Evolutionary conservation across 768 basidiomycete species (phyloP), one percentile per base, ranked within the genome.

Genomic region (Rhodocollybia butyracea): DNA sequence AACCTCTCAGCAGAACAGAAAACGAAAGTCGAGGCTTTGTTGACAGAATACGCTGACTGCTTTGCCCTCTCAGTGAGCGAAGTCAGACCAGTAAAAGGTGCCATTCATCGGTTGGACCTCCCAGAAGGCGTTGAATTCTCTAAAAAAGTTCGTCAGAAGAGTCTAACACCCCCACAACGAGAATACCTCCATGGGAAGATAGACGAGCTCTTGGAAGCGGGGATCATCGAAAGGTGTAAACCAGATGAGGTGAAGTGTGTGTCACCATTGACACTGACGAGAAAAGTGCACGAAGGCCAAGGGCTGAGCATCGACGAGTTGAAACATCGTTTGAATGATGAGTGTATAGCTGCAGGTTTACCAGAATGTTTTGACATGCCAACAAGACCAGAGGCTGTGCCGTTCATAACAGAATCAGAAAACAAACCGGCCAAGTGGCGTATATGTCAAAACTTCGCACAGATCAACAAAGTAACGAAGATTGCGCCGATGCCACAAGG

Each of bases 51-150:
- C 48, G 72, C 76, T 0, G 74, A 78, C 56, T 60, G 66, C 26
- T 80, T 76, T 53, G 73, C 74, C 5, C 58, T 77, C 1, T 67
- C 70, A 0, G 58, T 77, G 7, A 64, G 66, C 22, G 74, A 80
- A 55, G 76, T 79, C 2, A 47, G 42, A 1, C 57, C 61, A 0
- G 68, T 77, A 0, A 41, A 62, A 7, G 70, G 66, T 1, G 68
- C 66, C 3, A 60, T 62, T 1, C 74, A 78, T 57, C 55, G 46
- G 1, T 62, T 77, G 4, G 61, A 72, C 45, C 63, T 79, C 1
- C 67, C 67, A 0, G 43, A 57, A 13, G 65, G 60, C 3, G 47
- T 60, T 0, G 64, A 26, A 10, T 72, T 79, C 57, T 59, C 59
- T 1, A 71, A 47, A n/a, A 73, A 70, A 21, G 60, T 73, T 0